Conservation (phyloP, 345 rosid genomes). For the Chamaenerion angustifolium region DNA sequence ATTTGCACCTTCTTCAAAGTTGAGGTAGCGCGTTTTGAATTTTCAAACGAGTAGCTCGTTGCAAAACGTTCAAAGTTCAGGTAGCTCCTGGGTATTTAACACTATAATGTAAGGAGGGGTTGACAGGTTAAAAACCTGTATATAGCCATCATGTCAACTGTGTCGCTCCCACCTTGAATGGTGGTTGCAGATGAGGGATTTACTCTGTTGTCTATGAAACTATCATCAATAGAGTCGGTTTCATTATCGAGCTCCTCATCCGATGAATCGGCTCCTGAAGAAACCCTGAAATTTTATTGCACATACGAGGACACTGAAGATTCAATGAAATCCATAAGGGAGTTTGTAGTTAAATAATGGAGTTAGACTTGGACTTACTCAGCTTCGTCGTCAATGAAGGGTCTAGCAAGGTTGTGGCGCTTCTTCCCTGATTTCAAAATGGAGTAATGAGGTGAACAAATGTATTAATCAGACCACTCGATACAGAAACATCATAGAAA, state of each 20-base stretch:
- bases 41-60: no score
- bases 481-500: not conserved
- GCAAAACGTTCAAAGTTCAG: no score
- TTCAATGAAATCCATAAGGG: no score
- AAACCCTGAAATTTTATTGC: constrained; percentile 33
- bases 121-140: constrained; percentile 49
- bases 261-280: constrained; percentile 59
- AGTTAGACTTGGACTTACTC: constrained; percentile 40
- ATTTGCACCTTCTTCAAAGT: no score
- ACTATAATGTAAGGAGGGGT: constrained; percentile 8
- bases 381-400: constrained; percentile 73
- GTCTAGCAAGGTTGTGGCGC: constrained; percentile 21
- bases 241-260: constrained; percentile 35
- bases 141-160: constrained; percentile 76
- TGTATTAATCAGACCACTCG: no score
- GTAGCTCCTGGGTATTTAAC: no score
- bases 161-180: constrained; percentile 41
- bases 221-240: constrained; percentile 41
- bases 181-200: constrained; percentile 37
- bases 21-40: no score
- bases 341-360: no score
- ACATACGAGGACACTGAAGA: no score
- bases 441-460: not conserved
- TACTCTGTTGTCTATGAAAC: constrained; percentile 78
- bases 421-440: constrained; percentile 39